These are phyloP conservation scores for Stromatinia cepivora DNA, from an alignment of 2,329 filamentous ascomycete genomes.

Conservation along the genomic window DNA sequence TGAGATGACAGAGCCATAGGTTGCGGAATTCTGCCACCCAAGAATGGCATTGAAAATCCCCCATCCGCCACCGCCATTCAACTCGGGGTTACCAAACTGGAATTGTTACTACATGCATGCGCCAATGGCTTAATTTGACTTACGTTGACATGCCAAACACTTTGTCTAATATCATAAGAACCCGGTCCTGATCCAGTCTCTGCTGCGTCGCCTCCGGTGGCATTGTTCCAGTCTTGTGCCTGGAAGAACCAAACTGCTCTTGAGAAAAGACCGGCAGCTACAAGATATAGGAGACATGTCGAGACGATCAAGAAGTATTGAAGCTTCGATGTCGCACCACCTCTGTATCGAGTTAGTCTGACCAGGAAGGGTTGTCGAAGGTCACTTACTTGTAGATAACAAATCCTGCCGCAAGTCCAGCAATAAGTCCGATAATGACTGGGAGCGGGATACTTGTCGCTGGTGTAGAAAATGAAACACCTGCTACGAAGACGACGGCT, in stretches of 20 bases:
- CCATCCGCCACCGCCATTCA: constrained; percentile 77
- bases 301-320: constrained; percentile 80
- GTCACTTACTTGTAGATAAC: constrained; percentile 71
- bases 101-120: constrained; percentile 16
- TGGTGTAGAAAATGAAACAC: constrained; percentile 74
- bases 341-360: constrained; percentile 43
- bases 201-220: constrained; percentile 53
- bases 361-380: not conserved
- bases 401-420: constrained; percentile 68
- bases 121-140: constrained; percentile 39
- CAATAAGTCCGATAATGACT: constrained; percentile 68
- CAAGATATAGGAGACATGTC: constrained; percentile 80
- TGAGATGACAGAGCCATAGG: constrained; percentile 80
- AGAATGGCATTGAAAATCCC: constrained; percentile 84
- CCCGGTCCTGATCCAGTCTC: constrained; percentile 68
- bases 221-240: constrained; percentile 60
- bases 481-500: constrained; percentile 81
- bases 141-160: constrained; percentile 81
- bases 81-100: constrained; percentile 75
- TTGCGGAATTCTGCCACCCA: constrained; percentile 86
- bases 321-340: constrained; percentile 63
- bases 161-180: constrained; percentile 75
- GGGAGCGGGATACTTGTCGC: constrained; percentile 76
- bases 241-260: constrained; percentile 75
- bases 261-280: constrained; percentile 80